These are phyloP conservation scores for Colletotrichum camelliae DNA, from an alignment of 2,329 filamentous ascomycete genomes.

Conservation along the genomic window DNA sequence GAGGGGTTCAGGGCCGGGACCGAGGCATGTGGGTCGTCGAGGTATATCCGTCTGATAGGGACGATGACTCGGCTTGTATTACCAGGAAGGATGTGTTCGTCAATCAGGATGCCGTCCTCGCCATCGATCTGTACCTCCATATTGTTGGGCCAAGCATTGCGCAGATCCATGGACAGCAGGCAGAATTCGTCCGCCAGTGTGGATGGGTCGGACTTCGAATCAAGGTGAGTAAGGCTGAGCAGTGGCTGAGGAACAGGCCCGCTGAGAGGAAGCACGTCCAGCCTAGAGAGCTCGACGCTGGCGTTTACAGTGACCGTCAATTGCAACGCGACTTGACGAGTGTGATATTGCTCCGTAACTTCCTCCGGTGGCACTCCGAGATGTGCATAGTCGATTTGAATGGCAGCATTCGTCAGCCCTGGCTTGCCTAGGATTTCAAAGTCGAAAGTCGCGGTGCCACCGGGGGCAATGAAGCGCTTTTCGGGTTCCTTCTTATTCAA, in stretches of 20 bases:
- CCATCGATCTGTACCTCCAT: conserved; percentile 70
- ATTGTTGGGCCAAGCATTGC: conserved; percentile 88
- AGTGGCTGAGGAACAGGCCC: conserved; percentile 66
- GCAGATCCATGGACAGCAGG: conserved; percentile 80
- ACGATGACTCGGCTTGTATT: conserved; percentile 78
- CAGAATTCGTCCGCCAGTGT: conserved; percentile 62
- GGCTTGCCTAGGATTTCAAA: conserved; percentile 88
- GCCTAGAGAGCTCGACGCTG: conserved; percentile 80
- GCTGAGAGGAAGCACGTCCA: conserved; percentile 79
- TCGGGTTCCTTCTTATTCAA: conserved; percentile 56
- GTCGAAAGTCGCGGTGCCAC: conserved; percentile 72
- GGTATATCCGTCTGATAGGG: conserved; percentile 75
- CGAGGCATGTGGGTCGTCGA: conserved; percentile 77
- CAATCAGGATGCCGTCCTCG: conserved; percentile 52
- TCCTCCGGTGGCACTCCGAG: conserved; percentile 75
- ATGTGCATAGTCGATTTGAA: conserved; percentile 87
- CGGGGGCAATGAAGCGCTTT: conserved; percentile 68
- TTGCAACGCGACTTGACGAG: conserved; percentile 80
- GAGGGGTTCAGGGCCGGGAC: conserved; percentile 83
- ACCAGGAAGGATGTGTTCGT: conserved; percentile 67
- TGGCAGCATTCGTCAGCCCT: conserved; percentile 77
- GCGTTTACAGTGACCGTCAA: conserved; percentile 91
- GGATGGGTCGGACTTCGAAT: conserved; percentile 45
- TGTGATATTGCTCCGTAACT: conserved; percentile 78
- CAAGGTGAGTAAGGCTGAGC: conserved; percentile 53